A percentile compares a stretch with the other conserved stretches of the same genome.
phyloP scores from a whole-genome alignment of 805 yeast genomes.

The Candida mattraensis region DNA sequence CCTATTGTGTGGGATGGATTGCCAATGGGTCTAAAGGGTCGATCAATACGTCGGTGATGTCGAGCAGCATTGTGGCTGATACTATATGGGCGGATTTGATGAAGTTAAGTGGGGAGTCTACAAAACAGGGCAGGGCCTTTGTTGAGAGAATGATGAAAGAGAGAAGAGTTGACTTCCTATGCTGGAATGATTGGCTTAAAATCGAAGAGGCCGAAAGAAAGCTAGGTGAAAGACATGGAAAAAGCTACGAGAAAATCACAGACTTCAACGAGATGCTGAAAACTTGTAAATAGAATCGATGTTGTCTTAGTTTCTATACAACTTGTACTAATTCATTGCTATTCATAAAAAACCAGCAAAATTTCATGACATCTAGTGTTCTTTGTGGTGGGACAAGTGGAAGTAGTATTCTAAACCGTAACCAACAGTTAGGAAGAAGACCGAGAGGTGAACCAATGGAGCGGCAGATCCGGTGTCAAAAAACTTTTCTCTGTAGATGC shows the following conservation, averaged over 20 bases:
- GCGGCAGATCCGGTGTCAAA: constrained; percentile 81
- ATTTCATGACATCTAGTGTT: constrained; percentile 33
- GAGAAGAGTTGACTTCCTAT: constrained; percentile 33
- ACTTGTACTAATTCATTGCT: no score
- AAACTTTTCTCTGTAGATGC: constrained; percentile 82
- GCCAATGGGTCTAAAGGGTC: constrained; percentile 85
- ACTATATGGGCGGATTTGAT: constrained; percentile 52
- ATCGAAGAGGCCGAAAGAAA: constrained; percentile 54
- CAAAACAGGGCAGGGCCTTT: constrained; percentile 33
- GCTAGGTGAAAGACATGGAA: constrained; percentile 49
- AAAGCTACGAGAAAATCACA: constrained; percentile 58
- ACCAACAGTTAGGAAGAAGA: constrained; percentile 69
- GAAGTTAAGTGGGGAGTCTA: constrained; percentile 11
- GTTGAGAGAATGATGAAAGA: constrained; percentile 24
- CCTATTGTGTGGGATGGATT: constrained; percentile 91
- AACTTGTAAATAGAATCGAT: constrained; percentile 9
- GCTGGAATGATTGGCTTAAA: constrained; percentile 68
- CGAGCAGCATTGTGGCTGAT: constrained; percentile 74
- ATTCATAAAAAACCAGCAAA: background rate
- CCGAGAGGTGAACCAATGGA: constrained; percentile 77
- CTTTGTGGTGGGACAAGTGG: constrained; percentile 72
- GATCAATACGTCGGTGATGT: constrained; percentile 87
- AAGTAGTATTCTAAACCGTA: constrained; percentile 91
- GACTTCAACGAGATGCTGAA: constrained; percentile 49
- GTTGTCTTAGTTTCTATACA: constrained; percentile 8